Base-by-base conservation (phyloP, 2,329 filamentous ascomycete species). In the Aspergillus latus region DNA sequence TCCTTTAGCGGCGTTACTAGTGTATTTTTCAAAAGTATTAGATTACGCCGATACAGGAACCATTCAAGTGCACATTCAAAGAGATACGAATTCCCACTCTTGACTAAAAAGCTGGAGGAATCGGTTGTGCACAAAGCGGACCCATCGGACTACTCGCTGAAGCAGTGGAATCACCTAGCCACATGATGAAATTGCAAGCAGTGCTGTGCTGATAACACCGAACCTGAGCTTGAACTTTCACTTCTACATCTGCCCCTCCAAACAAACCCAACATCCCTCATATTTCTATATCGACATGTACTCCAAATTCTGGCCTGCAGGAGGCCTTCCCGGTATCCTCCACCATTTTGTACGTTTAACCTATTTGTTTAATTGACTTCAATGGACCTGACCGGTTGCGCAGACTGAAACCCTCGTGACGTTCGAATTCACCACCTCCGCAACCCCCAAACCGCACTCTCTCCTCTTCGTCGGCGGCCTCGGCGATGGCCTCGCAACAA, bases 381-480 rank as follows among this genome's bases (percentile, higher is more conserved):
- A 46, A 3, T 11, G 21, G 11, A 13, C 2, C 26, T 37, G 15
- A 53, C 34, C 16, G 10, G 34, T 6, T 28, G 15, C 34, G n/a
- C 15, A 70, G 65, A 68, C 64, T 5, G 67, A 72, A 52, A 65
- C 66, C 32, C 70, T 78, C 4, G 68, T 74, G 43, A 69, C 74
- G 6, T 78, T 78, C 61, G 75, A 78, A 66, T 76, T 74, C 56
- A 66, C 66, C 5, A 57, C 61, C 49, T 58, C 50, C 39, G 43
- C 66, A 29, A 48, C 63, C 58, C 59, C 56, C 29, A 74, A 76
- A 60, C 73, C 72, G 8, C 66, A 84, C 69, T 82, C 78, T 15
- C 69, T 86, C 49, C 67, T 86, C 62, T 85, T 82, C 72, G 73
- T 86, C 49, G 83, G 80, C 58, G 84, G 84, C 40, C 76, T 87